Evolutionary conservation across 352 stramenopile genomes (phyloP), one percentile per base, ranked within the genome.

Genomic region (Pythium dissotocum): DNA sequence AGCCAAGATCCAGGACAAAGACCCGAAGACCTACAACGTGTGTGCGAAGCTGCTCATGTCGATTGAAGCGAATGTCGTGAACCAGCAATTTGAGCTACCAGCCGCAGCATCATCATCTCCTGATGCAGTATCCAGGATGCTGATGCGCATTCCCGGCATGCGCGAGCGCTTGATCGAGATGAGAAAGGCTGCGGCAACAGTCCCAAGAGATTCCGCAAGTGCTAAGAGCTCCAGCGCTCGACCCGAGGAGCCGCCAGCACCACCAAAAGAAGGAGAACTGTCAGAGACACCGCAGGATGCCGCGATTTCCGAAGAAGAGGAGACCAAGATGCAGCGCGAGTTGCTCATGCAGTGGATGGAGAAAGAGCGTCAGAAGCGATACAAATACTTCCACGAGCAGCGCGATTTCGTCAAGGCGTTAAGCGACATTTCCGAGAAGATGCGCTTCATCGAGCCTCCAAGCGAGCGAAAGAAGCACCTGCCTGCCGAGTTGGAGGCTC

Each of bases 351-450:
- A 88, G 44, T 92, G 83, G 85, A 91, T 94, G 73, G 82, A 92
- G 53, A 88, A 80, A 35, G 85, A 94, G 58, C 80, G 83, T 26
- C 78, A 82, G 58, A 92, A 94, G 69, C 77, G 82, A 32, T 92
- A 91, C 79, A 89, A 84, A 52, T 92, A 90, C 48, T 93, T 93
- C 58, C 85, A 93, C 58, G 67, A 91, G 26, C 80, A 93, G 57
- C 83, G 85, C 12, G 83, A 92, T 59, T 94, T 94, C 48, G 75
- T 94, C 16, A 84, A 85, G 51, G 73, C 74, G 33, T 71, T 94
- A 14, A 69, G 80, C 13, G 86, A 88, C 40, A 91, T 94, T 30
- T 92, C 86, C 0, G 86, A 94, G 61, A 70, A 76, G 16, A 92
- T 94, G 83, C 83, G 80, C 1, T 48, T 73, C 21, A 72, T 92